Conservation (phyloP, 257 asterid species). For the Gardenia jasminoides region DNA sequence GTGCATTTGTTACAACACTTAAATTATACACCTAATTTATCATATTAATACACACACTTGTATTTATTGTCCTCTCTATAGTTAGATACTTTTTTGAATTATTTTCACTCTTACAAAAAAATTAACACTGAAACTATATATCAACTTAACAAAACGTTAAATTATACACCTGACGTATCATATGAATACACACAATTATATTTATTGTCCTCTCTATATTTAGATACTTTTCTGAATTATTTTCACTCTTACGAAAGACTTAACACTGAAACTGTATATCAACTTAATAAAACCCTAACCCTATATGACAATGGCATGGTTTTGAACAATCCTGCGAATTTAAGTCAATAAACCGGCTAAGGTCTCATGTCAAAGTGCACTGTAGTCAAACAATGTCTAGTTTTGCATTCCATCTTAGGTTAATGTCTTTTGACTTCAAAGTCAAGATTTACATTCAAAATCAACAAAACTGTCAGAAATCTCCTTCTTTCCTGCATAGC, state of each 20-base stretch:
- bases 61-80: not conserved
- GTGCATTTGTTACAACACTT: no score
- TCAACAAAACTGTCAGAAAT: not conserved
- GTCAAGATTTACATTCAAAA: not conserved
- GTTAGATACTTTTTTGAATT: no score
- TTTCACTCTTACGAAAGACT: no score
- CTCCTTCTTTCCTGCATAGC: not conserved
- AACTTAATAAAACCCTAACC: no score
- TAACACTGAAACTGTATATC: no score
- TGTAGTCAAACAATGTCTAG: conserved; percentile 13
- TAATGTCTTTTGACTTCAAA: conserved; percentile 9
- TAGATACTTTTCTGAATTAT: no score
- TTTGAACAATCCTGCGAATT: conserved; percentile 15
- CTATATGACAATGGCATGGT: not conserved
- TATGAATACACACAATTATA: not conserved
- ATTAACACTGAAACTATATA: no score
- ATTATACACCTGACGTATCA: not conserved
- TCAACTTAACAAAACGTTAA: no score
- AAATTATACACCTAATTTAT: no score
- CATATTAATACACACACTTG: not conserved
- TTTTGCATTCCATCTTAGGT: conserved; percentile 2
- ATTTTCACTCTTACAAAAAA: no score
- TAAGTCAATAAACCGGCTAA: not conserved
- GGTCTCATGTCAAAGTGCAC: not conserved
- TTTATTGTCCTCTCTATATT: not conserved